Evolutionary conservation across 352 stramenopile genomes (phyloP).

Genomic region (Pythium coloratum): DNA sequence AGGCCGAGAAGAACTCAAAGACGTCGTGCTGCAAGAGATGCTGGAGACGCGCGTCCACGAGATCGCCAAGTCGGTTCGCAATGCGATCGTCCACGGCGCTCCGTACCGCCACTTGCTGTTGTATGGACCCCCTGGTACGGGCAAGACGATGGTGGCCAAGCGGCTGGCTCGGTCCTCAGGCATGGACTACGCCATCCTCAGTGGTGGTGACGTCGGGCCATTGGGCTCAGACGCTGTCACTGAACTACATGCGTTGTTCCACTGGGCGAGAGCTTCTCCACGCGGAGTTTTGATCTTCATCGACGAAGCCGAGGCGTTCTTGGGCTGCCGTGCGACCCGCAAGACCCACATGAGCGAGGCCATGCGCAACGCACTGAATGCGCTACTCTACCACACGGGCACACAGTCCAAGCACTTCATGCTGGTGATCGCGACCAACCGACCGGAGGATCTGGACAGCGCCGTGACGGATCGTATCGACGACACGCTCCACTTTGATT

Average conservation of each 20-base stretch:
- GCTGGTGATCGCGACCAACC: conserved; percentile 85
- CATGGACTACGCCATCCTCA: conserved; percentile 87
- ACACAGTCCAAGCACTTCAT: conserved; percentile 73
- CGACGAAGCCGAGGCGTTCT: conserved; percentile 84
- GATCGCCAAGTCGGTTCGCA: conserved; percentile 61
- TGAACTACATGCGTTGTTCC: conserved; percentile 80
- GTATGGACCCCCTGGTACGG: conserved; percentile 80
- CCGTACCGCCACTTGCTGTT: conserved; percentile 85
- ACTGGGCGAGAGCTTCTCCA: conserved; percentile 74
- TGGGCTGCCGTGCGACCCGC: conserved; percentile 67
- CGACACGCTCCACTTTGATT: conserved; percentile 77
- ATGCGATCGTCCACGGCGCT: conserved; percentile 57
- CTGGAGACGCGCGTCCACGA: conserved; percentile 67
- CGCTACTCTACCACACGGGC: conserved; percentile 80
- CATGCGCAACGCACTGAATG: conserved; percentile 83
- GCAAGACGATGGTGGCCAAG: conserved; percentile 90
- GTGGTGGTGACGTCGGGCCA: conserved; percentile 81
- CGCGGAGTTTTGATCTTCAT: conserved; percentile 87
- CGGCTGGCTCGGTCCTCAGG: conserved; percentile 57
- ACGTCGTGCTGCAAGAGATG: conserved; percentile 54
- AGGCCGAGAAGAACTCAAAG: conserved; percentile 45
- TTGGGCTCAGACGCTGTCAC: conserved; percentile 74
- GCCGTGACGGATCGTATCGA: conserved; percentile 84
- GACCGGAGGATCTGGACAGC: conserved; percentile 75
- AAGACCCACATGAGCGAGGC: conserved; percentile 86